A percentile compares a stretch with the other conserved stretches of the same genome.
These are phyloP conservation scores for Naganishia liquefaciens DNA, from an alignment of 1,284 basidiomycete species.

Conservation along the genomic window DNA sequence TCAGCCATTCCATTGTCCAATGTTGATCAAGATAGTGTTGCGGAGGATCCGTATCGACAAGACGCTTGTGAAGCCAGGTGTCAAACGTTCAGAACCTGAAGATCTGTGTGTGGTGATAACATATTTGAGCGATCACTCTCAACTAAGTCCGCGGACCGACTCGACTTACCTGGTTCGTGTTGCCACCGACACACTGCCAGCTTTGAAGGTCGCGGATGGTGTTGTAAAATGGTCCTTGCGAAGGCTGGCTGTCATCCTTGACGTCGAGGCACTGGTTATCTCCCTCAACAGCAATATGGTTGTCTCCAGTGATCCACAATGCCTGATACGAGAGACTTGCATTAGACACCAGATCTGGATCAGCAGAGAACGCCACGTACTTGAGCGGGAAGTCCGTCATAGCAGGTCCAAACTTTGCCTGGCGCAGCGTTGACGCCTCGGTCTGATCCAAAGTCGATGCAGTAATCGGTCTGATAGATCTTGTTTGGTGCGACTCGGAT, in stretches of 20 bases:
- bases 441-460: constrained; percentile 25
- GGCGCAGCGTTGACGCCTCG: constrained; percentile 23
- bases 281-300: constrained; percentile 21
- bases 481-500: constrained; percentile 25
- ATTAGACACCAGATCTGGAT: too few species aligned
- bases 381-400: constrained; percentile 32
- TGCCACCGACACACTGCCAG: constrained; percentile 24
- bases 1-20: background rate
- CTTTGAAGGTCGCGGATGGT: constrained; percentile 23
- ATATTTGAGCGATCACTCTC: background rate
- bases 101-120: constrained; percentile 2
- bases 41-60: too few species aligned
- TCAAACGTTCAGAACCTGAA: constrained; percentile 10
- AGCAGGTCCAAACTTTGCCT: constrained; percentile 36
- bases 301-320: constrained; percentile 29
- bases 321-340: background rate
- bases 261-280: constrained; percentile 25
- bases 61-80: background rate
- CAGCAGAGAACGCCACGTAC: too few species aligned
- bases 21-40: too few species aligned
- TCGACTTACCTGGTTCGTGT: constrained; percentile 21
- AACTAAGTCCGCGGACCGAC: background rate
- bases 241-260: constrained; percentile 7
- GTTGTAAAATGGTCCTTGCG: constrained; percentile 21
- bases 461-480: constrained; percentile 27